phyloP scores from a whole-genome alignment of 208 protist species.

The Wallacemonas sp. region DNA sequence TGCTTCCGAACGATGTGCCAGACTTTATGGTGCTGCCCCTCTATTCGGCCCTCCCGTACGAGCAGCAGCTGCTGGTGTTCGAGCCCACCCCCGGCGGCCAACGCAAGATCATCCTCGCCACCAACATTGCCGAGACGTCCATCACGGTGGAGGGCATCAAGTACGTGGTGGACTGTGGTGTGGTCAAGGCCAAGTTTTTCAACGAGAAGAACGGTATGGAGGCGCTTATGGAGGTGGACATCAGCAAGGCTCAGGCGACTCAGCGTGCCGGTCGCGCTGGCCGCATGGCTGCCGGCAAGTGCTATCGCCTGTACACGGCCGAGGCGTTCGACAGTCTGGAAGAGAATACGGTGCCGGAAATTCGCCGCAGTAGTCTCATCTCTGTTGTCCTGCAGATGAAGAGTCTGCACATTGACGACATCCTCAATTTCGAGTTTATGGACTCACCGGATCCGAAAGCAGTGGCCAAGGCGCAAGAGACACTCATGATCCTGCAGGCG shows the following conservation, averaged over 20 bases:
- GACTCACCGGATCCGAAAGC: slow-evolving; percentile 93
- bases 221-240: slow-evolving; percentile 92
- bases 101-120: slow-evolving; percentile 97
- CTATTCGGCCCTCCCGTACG: slow-evolving; percentile 97
- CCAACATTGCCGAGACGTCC: slow-evolving; percentile 99
- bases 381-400: slow-evolving; percentile 97
- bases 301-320: slow-evolving; percentile 97
- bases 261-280: slow-evolving; percentile 98
- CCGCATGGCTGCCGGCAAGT: slow-evolving; percentile 96
- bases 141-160: slow-evolving; percentile 99
- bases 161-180: slow-evolving; percentile 98
- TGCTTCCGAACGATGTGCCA: slow-evolving; percentile 55
- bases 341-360: slow-evolving; percentile 97
- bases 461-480: slow-evolving; percentile 92
- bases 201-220: slow-evolving; percentile 98
- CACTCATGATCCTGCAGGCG: slow-evolving; percentile 92
- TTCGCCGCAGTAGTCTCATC: slow-evolving; percentile 97
- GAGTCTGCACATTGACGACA: slow-evolving; percentile 95
- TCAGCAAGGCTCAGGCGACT: slow-evolving; percentile 92
- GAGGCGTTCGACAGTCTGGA: slow-evolving; percentile 94
- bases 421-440: slow-evolving; percentile 99
- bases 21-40: slow-evolving; percentile 79
- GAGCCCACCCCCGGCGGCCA: slow-evolving; percentile 84
- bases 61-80: slow-evolving; percentile 96
- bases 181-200: slow-evolving; percentile 97